Evolutionary conservation across 2,329 filamentous ascomycete genomes (phyloP), one percentile per base, ranked within the genome.

Genomic region (Xylariomycetidae sp.): DNA sequence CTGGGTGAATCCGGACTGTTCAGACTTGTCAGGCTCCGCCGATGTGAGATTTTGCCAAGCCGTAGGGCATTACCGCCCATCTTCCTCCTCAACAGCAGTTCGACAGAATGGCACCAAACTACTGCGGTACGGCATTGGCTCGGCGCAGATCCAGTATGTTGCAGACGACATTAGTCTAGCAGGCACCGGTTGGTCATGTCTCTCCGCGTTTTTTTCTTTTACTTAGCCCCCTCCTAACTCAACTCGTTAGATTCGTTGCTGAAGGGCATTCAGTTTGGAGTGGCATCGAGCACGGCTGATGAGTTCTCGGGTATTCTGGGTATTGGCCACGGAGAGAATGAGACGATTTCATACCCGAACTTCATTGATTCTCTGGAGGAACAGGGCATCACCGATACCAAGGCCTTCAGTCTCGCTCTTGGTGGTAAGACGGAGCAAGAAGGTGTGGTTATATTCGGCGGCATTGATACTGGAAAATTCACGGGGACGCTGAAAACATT

Each of bases 391-490:
- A 84, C 79, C 19, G 61, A 65, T 13, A 75, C 74, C 10, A 76
- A 74, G 44, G 77, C 79, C 2, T 85, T 82, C 51, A 80, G 75
- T 42, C 58, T 86, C 14, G 82, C 77, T 41, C 64, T 85, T 13
- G 80, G 82, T 37, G 73, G 77, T 54, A 72, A 74, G 55, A 63
- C 72, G 35, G 67, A 77, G 33, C 68, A 66, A 37, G 70, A 73
- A 9, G 81, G 81, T n/a, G 71, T 74, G 9, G 71, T 85, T 34
- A 66, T 84, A 18, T 85, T 85, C 45, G 81, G 81, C 25, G 81
- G 81, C 16, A 65, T 85, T 43, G 78, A 85, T 51, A 77, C 69
- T 1, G 69, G 64, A 37, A 85, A 84, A 54, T 85, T 76, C 49
- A 57, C 64, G 0, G 83, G 82, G 19, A 51, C 56, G 1, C 70